Evolutionary conservation across 352 stramenopile species (phyloP).

Genomic region (Phytophthora sansomeana): DNA sequence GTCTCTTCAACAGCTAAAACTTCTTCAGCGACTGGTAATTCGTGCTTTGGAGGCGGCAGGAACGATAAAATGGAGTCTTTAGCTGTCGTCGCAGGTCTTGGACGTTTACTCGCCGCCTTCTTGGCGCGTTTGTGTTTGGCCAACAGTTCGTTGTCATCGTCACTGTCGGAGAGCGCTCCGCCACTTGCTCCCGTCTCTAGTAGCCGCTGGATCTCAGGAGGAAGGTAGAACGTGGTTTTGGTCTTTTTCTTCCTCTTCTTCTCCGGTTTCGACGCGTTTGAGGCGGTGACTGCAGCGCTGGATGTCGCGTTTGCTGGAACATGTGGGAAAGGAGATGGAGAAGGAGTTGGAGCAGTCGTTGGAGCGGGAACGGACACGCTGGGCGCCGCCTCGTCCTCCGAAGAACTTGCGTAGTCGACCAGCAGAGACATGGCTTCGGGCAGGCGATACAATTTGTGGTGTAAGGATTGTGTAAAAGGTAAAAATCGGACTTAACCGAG

Average conservation of each 20-base stretch:
- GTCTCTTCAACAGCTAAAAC: constrained; percentile 3
- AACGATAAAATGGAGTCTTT: constrained; percentile 55
- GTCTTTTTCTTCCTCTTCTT: constrained; percentile 46
- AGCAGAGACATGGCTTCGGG: constrained; percentile 66
- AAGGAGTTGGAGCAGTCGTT: not conserved
- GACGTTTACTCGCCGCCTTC: constrained; percentile 44
- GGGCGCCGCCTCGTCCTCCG: constrained; percentile 46
- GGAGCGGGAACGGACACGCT: not conserved
- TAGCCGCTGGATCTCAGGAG: constrained; percentile 64
- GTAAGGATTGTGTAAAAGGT: not conserved
- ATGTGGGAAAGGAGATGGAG: not conserved
- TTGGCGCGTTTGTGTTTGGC: constrained; percentile 61
- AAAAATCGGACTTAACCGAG: too few species aligned
- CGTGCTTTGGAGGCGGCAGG: constrained; percentile 67
- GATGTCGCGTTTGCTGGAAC: not conserved
- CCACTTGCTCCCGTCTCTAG: constrained; percentile 45
- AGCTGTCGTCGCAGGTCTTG: constrained; percentile 12
- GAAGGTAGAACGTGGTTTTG: constrained; percentile 63
- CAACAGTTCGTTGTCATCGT: constrained; percentile 53
- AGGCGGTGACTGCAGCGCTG: not conserved
- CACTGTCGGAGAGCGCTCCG: constrained; percentile 37
- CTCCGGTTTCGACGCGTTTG: constrained; percentile 18
- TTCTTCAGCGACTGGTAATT: constrained; percentile 22
- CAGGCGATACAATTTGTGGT: too few species aligned
- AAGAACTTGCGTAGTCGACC: constrained; percentile 70